Evolutionary conservation across 352 stramenopile genomes (phyloP).

Genomic region (Globisporangium uncinulatum): DNA sequence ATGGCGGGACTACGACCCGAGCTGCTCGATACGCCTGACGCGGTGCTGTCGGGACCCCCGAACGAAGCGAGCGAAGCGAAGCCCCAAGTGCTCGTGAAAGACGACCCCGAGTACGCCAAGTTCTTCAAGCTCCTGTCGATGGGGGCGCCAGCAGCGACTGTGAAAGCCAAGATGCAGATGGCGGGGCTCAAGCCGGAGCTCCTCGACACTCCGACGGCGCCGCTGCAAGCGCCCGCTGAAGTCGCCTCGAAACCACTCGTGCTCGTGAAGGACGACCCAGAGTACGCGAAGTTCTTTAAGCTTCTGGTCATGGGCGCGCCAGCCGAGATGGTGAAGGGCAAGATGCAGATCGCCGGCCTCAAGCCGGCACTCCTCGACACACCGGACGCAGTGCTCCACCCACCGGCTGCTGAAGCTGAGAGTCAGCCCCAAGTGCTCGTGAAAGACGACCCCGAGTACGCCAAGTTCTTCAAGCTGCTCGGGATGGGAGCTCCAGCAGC

Average conservation of each 20-base stretch:
- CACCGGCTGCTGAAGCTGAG: not conserved
- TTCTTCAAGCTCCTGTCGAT: slow-evolving; percentile 72
- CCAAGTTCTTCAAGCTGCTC: slow-evolving; percentile 75
- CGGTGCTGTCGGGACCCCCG: slow-evolving; percentile 17
- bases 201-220: slow-evolving; percentile 16
- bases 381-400: slow-evolving; percentile 34
- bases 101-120: slow-evolving; percentile 56
- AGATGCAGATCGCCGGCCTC: slow-evolving; percentile 51
- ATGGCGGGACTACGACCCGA: slow-evolving; percentile 51
- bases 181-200: slow-evolving; percentile 50
- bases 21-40: slow-evolving; percentile 68
- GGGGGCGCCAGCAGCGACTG: slow-evolving; percentile 42
- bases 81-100: slow-evolving; percentile 40
- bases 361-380: slow-evolving; percentile 66
- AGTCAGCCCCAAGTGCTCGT: slow-evolving; percentile 34
- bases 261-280: slow-evolving; percentile 46
- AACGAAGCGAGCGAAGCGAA: slow-evolving; percentile 5
- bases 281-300: slow-evolving; percentile 72
- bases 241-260: slow-evolving; percentile 1
- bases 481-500: slow-evolving; percentile 48
- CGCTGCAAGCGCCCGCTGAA: slow-evolving; percentile 10
- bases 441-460: slow-evolving; percentile 60
- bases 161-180: slow-evolving; percentile 67
- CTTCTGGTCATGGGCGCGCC: slow-evolving; percentile 51
- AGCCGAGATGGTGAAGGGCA: slow-evolving; percentile 43